phyloP scores from a whole-genome alignment of 768 basidiomycete species.

The Kwoniella newhampshirensis region DNA sequence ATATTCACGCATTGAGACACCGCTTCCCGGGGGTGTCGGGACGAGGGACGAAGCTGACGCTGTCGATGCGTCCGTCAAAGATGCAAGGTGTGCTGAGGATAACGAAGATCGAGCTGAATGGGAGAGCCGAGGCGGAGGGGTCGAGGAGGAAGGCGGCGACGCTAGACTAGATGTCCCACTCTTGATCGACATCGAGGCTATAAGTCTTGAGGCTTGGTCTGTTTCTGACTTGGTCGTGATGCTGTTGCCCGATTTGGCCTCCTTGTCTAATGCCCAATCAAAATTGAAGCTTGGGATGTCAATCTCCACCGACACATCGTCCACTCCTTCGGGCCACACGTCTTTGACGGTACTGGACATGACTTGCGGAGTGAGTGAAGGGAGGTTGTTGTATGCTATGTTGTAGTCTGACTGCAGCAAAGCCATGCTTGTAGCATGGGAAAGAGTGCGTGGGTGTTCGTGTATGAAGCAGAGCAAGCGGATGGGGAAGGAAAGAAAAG shows the following conservation, averaged over 20 bases:
- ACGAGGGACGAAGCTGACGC: constrained; percentile 29
- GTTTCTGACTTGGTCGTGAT: neutral
- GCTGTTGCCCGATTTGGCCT: neutral
- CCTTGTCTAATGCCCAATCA: constrained; percentile 36
- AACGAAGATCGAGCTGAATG: constrained; percentile 31
- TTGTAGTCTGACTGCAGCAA: too few relatives aligned
- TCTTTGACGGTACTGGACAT: neutral
- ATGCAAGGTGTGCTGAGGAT: constrained; percentile 29
- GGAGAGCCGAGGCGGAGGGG: constrained; percentile 4
- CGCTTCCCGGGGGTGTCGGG: constrained; percentile 32
- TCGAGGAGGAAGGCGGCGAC: constrained; percentile 8
- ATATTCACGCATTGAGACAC: constrained; percentile 1
- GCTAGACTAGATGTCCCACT: neutral
- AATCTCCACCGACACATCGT: constrained; percentile 40
- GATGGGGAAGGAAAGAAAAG: neutral
- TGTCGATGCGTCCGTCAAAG: constrained; percentile 39
- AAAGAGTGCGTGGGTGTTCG: too few relatives aligned
- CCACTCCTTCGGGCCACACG: constrained; percentile 6
- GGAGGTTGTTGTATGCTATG: too few relatives aligned
- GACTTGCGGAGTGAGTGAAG: too few relatives aligned
- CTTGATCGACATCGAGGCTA: constrained; percentile 1
- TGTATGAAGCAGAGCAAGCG: too few relatives aligned
- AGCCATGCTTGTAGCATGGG: too few relatives aligned
- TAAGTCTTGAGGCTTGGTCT: neutral
- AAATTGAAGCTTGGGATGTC: constrained; percentile 42